A percentile compares a stretch with the other conserved stretches of the same genome.
Conservation (phyloP, 2,329 filamentous ascomycete species). For the Fusarium sp. region DNA sequence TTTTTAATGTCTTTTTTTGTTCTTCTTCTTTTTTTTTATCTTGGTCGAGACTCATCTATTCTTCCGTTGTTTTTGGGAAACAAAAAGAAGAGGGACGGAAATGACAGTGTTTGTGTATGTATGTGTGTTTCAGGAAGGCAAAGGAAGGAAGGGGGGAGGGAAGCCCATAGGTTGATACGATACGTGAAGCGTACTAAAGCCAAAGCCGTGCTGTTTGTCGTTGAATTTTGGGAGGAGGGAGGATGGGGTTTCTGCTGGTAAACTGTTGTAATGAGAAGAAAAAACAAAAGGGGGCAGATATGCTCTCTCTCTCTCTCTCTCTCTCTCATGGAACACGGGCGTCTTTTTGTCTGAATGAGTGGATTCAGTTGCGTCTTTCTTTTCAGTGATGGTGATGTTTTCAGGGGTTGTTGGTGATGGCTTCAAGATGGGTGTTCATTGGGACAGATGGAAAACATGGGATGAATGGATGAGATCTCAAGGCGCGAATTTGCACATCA, state of each 20-base stretch:
- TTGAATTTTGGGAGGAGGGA: slow-evolving; percentile 3
- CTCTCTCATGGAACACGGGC: slow-evolving; percentile 27
- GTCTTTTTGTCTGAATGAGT: too few relatives aligned
- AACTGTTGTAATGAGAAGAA: slow-evolving; percentile 41
- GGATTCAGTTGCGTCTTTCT: too few relatives aligned
- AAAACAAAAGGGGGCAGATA: slow-evolving; percentile 35
- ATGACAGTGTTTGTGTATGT: slow-evolving; percentile 35
- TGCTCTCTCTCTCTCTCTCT: slow-evolving; percentile 15
- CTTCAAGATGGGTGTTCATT: neutral
- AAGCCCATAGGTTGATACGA: slow-evolving; percentile 35
- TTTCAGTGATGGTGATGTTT: slow-evolving; percentile 1
- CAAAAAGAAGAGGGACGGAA: slow-evolving; percentile 39
- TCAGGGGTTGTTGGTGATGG: neutral
- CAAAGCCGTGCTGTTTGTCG: slow-evolving; percentile 33
- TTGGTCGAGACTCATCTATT: slow-evolving; percentile 43
- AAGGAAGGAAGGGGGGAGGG: slow-evolving; percentile 10
- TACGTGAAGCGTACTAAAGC: slow-evolving; percentile 33
- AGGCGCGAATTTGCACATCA: neutral
- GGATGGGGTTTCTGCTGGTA: slow-evolving; percentile 24
- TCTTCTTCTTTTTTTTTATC: slow-evolving; percentile 26
- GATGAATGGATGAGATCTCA: neutral
- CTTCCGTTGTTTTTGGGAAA: slow-evolving; percentile 42
- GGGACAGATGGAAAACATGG: neutral
- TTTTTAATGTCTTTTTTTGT: slow-evolving; percentile 35
- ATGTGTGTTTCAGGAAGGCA: slow-evolving; percentile 31